Evolutionary conservation across 2,329 filamentous ascomycete genomes (phyloP), one percentile per base, ranked within the genome.

Genomic region (Macroventuria anomochaeta): DNA sequence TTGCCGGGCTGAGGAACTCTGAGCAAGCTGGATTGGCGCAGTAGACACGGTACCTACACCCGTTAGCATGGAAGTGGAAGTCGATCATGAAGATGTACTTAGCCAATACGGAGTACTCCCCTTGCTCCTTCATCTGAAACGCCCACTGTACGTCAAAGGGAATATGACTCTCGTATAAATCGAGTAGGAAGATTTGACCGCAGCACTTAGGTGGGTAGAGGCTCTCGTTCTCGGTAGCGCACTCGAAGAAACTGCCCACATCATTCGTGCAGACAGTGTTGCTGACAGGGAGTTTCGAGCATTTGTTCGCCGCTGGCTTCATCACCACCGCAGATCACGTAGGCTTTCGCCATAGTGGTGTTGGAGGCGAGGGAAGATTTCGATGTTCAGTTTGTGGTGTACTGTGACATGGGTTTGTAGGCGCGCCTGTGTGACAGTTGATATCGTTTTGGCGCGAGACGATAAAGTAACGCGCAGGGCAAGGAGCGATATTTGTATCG

Each of bases 201-300:
- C 70, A 73, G 57, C 70, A 73, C 31, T 58, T 58, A 7, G 69
- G 67, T 6, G 68, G 69, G 37, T 65, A 73, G 1, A 68, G 44
- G 29, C 57, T 64, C 49, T 73, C 69, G 40, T 63, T 62, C 3
- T 61, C 46, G 1, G 62, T 62, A 3, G 69, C 70, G n/a, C 60
- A 57, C 28, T 58, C 37, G 46, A 72, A 72, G 43, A 58, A 64
- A 18, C 53, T 53, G 3, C 44, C 47, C 10, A 72, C 34, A 40
- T 66, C 65, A 26, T 64, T 59, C 8, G 43, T 40, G 48, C 69
- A 72, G 11, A 67, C 56, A 67, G 46, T 71, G 69, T 3, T 36
- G 31, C 2, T 53, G 46, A 33, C 68, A 71, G 5, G 66, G 64
- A 3, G 66, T 58, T 36, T 57, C 31, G 11, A 63, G 13, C 15